A percentile compares a stretch with the other conserved stretches of the same genome.
Evolutionary conservation across 495 filamentous ascomycete genomes (phyloP).

Genomic region (Aspergillus steynii): DNA sequence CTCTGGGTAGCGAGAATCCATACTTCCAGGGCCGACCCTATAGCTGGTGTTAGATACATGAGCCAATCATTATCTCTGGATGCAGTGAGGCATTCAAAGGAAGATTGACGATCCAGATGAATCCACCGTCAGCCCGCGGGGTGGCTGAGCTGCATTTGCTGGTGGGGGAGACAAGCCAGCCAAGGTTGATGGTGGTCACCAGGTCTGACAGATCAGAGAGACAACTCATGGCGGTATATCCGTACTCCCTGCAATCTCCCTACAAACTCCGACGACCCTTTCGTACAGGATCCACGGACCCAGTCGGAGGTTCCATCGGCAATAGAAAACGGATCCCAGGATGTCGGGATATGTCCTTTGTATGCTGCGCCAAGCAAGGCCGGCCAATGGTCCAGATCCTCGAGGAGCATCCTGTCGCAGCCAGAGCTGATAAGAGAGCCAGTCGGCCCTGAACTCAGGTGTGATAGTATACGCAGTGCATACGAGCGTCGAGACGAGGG

Average conservation of each 20-base stretch:
- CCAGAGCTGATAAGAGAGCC: background rate
- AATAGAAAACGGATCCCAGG: too few species aligned
- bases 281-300: background rate
- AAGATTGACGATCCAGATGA: background rate
- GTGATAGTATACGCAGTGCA: background rate
- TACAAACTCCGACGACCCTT: too few species aligned
- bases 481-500: background rate
- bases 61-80: background rate
- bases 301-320: background rate
- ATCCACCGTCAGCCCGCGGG: background rate
- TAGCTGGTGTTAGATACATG: too few species aligned
- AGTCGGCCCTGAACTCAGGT: too few species aligned
- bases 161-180: background rate
- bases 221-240: background rate
- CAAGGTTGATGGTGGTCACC: background rate
- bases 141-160: too few species aligned
- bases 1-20: background rate
- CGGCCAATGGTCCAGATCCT: background rate
- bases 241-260: too few species aligned
- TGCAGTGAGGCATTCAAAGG: background rate
- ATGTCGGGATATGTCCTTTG: slow-evolving; percentile 6
- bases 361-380: background rate
- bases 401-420: background rate
- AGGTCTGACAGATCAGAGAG: background rate
- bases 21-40: too few species aligned